These are phyloP conservation scores for Diaporthe sp. DNA, from an alignment of 2,329 filamentous ascomycete genomes.

Conservation along the genomic window DNA sequence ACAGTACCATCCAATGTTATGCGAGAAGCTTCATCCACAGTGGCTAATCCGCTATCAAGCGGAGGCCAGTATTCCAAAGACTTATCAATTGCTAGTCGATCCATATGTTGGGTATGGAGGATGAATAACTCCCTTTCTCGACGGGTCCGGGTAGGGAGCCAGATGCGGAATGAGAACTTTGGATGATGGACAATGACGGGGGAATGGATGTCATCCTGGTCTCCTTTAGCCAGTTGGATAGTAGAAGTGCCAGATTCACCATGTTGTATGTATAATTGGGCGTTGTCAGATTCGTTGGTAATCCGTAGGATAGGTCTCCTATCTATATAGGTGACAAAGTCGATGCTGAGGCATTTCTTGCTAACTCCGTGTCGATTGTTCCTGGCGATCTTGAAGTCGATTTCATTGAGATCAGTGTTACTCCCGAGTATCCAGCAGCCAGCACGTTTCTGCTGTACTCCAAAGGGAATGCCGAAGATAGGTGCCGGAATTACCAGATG, in stretches of 20 bases:
- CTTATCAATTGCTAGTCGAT: neutral
- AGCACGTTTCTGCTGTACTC: neutral
- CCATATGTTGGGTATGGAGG: neutral
- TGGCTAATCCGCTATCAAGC: neutral
- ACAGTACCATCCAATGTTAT: neutral
- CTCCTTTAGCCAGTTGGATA: neutral
- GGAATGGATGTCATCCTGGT: neutral
- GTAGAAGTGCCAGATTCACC: neutral
- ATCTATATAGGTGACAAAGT: neutral
- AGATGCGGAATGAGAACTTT: neutral
- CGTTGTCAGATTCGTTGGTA: neutral
- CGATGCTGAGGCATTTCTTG: neutral
- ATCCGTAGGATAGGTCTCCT: neutral
- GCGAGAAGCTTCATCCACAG: neutral
- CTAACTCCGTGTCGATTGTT: neutral
- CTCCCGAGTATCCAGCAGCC: neutral
- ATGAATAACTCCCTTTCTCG: neutral
- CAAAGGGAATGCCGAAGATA: neutral
- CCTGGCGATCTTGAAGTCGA: neutral
- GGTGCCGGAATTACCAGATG: neutral
- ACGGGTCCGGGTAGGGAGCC: neutral
- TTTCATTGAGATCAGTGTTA: neutral
- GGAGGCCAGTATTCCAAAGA: neutral
- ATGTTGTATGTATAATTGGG: neutral
- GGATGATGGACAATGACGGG: neutral